A percentile compares a stretch with the other conserved stretches of the same genome.
These are phyloP conservation scores for Quercus cerris DNA, from an alignment of 306 rosid genomes.

Conservation along the genomic window DNA sequence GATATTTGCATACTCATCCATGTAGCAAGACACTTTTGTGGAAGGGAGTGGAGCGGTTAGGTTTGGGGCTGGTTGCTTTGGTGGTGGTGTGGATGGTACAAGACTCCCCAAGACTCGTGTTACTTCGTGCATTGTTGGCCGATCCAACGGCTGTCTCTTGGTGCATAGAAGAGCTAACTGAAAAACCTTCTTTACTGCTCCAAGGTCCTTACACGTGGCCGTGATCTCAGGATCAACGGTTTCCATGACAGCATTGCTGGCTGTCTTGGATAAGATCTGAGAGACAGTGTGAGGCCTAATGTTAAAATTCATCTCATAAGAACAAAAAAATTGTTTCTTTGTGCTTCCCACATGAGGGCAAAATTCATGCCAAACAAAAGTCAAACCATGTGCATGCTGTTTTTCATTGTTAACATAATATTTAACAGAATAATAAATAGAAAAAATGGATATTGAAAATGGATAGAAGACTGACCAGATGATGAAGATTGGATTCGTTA, in stretches of 20 bases:
- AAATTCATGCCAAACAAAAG: neutral
- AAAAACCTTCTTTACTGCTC: slow-evolving; percentile 75
- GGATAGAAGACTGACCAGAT: slow-evolving; percentile 46
- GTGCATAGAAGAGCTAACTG: slow-evolving; percentile 88
- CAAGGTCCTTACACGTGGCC: slow-evolving; percentile 75
- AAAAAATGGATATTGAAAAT: neutral
- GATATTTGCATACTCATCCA: slow-evolving; percentile 81
- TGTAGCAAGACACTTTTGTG: slow-evolving; percentile 53
- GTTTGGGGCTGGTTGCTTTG: slow-evolving; percentile 27
- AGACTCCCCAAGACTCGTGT: slow-evolving; percentile 72
- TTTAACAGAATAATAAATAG: neutral
- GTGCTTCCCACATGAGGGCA: no score
- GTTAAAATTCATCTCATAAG: neutral
- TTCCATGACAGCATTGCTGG: slow-evolving; percentile 87
- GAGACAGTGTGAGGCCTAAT: neutral
- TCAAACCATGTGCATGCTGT: neutral
- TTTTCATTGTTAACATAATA: neutral
- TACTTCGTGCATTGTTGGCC: slow-evolving; percentile 93
- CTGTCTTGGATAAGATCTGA: slow-evolving; percentile 84
- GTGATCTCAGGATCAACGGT: slow-evolving; percentile 76
- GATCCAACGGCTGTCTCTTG: slow-evolving; percentile 72
- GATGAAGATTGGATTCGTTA: slow-evolving; percentile 86
- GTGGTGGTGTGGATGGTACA: slow-evolving; percentile 25
- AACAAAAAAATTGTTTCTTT: neutral
- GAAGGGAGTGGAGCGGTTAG: slow-evolving; percentile 36